These are phyloP conservation scores for Ophiostoma himal-ulmi DNA, from an alignment of 2,329 filamentous ascomycete species.

Conservation along the genomic window DNA sequence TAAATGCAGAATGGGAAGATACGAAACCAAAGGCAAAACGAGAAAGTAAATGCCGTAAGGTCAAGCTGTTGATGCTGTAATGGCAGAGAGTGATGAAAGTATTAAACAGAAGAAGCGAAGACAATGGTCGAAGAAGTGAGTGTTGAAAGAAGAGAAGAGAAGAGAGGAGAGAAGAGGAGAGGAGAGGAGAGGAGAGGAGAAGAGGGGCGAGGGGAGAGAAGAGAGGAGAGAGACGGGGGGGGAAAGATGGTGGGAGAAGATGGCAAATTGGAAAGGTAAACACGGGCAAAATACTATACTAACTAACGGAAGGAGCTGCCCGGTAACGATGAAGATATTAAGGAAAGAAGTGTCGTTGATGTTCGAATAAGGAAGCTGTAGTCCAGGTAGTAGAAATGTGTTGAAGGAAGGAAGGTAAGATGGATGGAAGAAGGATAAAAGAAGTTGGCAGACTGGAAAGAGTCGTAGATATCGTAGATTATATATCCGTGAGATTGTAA, in stretches of 20 bases:
- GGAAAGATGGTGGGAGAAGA: neutral
- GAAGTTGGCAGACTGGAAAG: too few relatives aligned
- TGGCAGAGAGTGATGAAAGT: conserved; percentile 23
- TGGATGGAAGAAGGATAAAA: neutral
- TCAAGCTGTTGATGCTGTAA: conserved; percentile 25
- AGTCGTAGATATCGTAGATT: neutral
- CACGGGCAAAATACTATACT: neutral
- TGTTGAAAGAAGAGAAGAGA: neutral
- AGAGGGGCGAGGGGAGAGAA: conserved; percentile 16
- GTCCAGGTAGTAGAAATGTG: neutral
- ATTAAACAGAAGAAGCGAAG: conserved; percentile 20
- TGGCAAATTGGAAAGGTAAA: neutral
- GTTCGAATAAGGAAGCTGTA: neutral
- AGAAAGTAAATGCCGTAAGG: conserved; percentile 15
- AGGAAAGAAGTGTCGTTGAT: conserved; percentile 10
- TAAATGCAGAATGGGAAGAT: conserved; percentile 22
- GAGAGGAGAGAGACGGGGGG: neutral
- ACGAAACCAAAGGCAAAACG: conserved; percentile 16
- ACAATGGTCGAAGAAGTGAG: neutral
- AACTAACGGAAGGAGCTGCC: neutral
- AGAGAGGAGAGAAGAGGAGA: neutral
- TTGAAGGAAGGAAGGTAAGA: neutral
- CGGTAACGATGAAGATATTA: neutral
- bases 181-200: conserved; percentile 5
- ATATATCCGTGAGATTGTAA: neutral